Base-by-base conservation (phyloP, 371 early-diverging fungal species). In the Mucor plumbeus region DNA sequence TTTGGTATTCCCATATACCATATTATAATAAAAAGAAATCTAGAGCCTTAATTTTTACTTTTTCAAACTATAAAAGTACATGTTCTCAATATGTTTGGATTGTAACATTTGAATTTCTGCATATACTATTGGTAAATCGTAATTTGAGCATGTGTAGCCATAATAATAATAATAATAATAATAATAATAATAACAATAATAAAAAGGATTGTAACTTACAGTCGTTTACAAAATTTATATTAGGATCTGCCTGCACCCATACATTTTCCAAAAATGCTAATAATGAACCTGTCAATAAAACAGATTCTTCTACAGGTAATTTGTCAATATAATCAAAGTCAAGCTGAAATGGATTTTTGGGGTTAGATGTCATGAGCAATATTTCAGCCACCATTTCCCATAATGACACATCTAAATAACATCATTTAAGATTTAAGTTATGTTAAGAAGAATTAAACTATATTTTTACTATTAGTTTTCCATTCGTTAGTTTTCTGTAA, bases 331-430 rank as follows among this genome's bases (percentile, higher is more conserved):
- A 88, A 7, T 69, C 71, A 58, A 84, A 82, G 50, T 92, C 86
- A 14, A 93, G 70, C 33, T 87, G 85, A 70, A 94, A 93, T 6
- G 94, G 94, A 71, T 93, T 93, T 19, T 76, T 65, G 13, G 87
- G 85, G 19, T 71, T 65, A 9, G 85, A 73, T n/a, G 87, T 85
- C 59, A 86, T 72, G 2, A 65, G 58, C 6, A 93, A 68, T 14
- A 94, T 83, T 76, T 94, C 94, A 15, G 85, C 87, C 26, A 94
- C 74, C n/a, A 94, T 89, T 64, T 94, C 91, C 90, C 91, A 91
- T 14, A 91, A 78, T 6, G 81, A 70, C 3, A 94, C 82, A 60
- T 92, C 92, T 88, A 67, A 4, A 56, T 44, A 48, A 26, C 3
- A 44, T 11, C 57, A 44, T 57, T 14, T 56, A 7, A 26, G 21